Evolutionary conservation across 192 early-diverging fungal species (phyloP), one percentile per base, ranked within the genome.

Genomic region (Gryganskiella cystojenkinii): DNA sequence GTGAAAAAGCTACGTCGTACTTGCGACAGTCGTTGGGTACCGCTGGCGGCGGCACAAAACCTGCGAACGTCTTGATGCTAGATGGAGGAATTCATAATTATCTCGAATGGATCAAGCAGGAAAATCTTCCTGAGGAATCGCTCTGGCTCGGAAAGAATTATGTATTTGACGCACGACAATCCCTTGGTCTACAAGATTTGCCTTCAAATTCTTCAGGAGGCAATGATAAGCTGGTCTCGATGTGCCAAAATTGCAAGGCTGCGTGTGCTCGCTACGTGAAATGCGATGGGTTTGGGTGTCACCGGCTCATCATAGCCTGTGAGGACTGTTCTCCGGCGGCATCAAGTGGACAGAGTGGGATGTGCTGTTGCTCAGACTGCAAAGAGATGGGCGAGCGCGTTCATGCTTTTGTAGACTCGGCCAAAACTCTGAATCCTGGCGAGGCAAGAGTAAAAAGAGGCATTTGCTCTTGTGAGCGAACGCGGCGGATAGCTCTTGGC

Each of bases 71-170:
- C 17, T 59, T 81, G 49, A 91, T 90, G 89, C 68, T 92, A 6
- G 88, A 92, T 4, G 91, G 91, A 17, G 88, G 88, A 3, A 91
- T 92, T 27, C 91, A 92, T 51, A 87, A 89, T 51, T 92, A 92
- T 47, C 61, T 92, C 6, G 84, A 91, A 58, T 92, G 91, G 91
- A 71, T 81, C 56, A 82, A 85, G 47, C 80, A 83, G 25, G 69
- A 80, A 35, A 40, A 55, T 8, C 20, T 44, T 4, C 19, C 50
- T 7, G 57, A 58, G 10, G 65, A 87, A 11, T 66, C 80, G 28
- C 64, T 92, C 22, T 92, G 90, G 84, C 78, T 81, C 22, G 91
- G 91, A 13, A 76, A 76, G 34, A 92, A 91, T 61, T 92, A 92
- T 68, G 86, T 92, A 2, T 92, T 92, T 82, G 91, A 92, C 66